Conservation (phyloP, 495 filamentous ascomycete species). For the Xylaria scruposa region DNA sequence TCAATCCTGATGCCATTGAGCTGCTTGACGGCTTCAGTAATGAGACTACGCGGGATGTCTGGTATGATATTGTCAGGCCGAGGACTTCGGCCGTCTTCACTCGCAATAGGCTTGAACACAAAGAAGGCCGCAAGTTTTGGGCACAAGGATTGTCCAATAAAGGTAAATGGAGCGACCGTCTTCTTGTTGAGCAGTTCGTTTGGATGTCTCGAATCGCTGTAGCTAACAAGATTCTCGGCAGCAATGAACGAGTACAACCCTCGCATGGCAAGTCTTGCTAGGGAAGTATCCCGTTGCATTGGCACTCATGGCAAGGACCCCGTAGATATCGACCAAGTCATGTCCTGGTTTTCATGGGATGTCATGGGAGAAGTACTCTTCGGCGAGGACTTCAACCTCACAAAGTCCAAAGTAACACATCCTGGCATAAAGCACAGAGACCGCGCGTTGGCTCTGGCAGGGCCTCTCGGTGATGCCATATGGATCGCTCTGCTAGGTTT, state of each 20-base stretch:
- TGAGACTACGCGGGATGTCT: slow-evolving; percentile 47
- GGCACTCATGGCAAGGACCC: not conserved
- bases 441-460: slow-evolving; percentile 29
- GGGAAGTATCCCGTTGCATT: slow-evolving; percentile 21
- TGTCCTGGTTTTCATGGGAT: slow-evolving; percentile 27
- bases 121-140: slow-evolving; percentile 45
- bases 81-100: slow-evolving; percentile 47
- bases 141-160: slow-evolving; percentile 36
- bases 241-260: slow-evolving; percentile 31
- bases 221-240: slow-evolving; percentile 2
- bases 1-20: slow-evolving; percentile 39
- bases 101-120: slow-evolving; percentile 40
- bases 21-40: slow-evolving; percentile 41
- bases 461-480: slow-evolving; percentile 28
- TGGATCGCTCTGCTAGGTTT: slow-evolving; percentile 32
- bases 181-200: not conserved
- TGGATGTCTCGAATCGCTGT: not conserved
- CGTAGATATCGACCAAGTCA: slow-evolving; percentile 28
- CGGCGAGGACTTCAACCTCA: slow-evolving; percentile 24
- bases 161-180: slow-evolving; percentile 26
- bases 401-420: slow-evolving; percentile 13
- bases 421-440: slow-evolving; percentile 29
- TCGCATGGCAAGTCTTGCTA: slow-evolving; percentile 22
- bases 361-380: slow-evolving; percentile 25
- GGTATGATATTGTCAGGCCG: slow-evolving; percentile 55